Conservation (phyloP, 2,329 filamentous ascomycete genomes). For the Scedosporium aurantiacum region DNA sequence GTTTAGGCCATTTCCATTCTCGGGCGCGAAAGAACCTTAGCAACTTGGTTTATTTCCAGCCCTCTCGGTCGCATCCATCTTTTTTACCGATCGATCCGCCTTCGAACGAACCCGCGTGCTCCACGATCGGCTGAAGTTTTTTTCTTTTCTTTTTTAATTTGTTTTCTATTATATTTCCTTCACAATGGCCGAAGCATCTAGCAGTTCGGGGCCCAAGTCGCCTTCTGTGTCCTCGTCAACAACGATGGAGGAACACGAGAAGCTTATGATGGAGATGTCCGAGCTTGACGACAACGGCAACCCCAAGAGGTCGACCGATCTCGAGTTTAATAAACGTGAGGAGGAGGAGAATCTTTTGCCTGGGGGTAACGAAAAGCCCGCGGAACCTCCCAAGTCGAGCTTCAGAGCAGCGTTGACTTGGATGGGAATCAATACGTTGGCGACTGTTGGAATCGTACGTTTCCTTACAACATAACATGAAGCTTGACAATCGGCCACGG, state of each 20-base stretch:
- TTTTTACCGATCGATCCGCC: too few relatives aligned
- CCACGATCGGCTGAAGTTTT: not conserved
- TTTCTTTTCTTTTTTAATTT: not conserved
- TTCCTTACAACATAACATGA: too few relatives aligned
- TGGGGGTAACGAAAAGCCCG: slow-evolving; percentile 19
- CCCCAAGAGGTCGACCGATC: not conserved
- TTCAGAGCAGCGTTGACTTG: slow-evolving; percentile 34
- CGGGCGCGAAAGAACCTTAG: not conserved
- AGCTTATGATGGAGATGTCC: slow-evolving; percentile 20
- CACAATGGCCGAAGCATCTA: not conserved
- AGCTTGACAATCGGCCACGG: not conserved
- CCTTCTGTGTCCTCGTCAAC: slow-evolving; percentile 2
- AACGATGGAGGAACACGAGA: slow-evolving; percentile 1
- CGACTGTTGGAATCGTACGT: slow-evolving; percentile 51
- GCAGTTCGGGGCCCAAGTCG: not conserved
- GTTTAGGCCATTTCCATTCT: not conserved
- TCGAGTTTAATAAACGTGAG: slow-evolving; percentile 16
- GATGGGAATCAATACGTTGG: slow-evolving; percentile 51
- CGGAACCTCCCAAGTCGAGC: slow-evolving; percentile 22
- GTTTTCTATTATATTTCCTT: too few relatives aligned
- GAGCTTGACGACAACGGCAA: slow-evolving; percentile 3
- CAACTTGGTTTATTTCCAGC: too few relatives aligned
- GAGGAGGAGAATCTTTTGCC: slow-evolving; percentile 31
- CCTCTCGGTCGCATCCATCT: too few relatives aligned
- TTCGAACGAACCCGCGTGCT: not conserved